Conservation (phyloP, 2,329 filamentous ascomycete species). For the Alternaria hordeiaustralica region DNA sequence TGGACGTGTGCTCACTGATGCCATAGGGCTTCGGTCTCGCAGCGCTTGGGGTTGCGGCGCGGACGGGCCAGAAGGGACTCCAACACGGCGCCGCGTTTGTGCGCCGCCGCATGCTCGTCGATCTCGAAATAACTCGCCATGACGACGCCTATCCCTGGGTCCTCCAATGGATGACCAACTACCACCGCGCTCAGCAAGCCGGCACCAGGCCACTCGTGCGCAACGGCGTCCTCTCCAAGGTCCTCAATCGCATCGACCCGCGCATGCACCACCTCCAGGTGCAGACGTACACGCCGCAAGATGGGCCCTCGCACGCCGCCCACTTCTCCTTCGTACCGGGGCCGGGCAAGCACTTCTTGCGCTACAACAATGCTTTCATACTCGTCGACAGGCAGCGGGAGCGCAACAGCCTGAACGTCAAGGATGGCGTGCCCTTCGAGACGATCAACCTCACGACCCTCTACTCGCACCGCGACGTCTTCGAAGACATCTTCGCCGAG, state of each 20-base stretch:
- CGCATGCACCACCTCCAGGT: constrained; percentile 70
- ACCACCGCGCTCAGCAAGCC: constrained; percentile 69
- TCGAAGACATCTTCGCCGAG: constrained; percentile 87
- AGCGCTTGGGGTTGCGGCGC: constrained; percentile 80
- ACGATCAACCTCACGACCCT: constrained; percentile 91
- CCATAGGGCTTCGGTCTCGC: constrained; percentile 83
- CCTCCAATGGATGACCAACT: constrained; percentile 89
- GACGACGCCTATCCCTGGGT: constrained; percentile 96
- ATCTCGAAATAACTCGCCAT: constrained; percentile 93
- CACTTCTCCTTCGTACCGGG: constrained; percentile 90
- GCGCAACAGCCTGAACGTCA: constrained; percentile 74
- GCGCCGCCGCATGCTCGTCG: constrained; percentile 85
- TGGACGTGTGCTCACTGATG: constrained; percentile 39
- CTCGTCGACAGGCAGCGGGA: constrained; percentile 87
- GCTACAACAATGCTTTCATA: constrained; percentile 86
- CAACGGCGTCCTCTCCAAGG: constrained; percentile 56
- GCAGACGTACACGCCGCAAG: constrained; percentile 67
- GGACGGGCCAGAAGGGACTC: constrained; percentile 79
- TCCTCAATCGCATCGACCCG: constrained; percentile 65
- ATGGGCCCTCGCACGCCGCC: constrained; percentile 74
- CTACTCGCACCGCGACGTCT: constrained; percentile 86
- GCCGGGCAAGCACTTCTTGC: constrained; percentile 85
- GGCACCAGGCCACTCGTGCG: constrained; percentile 35
- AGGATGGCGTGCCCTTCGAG: constrained; percentile 89
- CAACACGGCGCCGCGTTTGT: constrained; percentile 75